Evolutionary conservation across 331 rosid genomes (phyloP), one percentile per base, ranked within the genome.

Genomic region (Quercus tomentella): DNA sequence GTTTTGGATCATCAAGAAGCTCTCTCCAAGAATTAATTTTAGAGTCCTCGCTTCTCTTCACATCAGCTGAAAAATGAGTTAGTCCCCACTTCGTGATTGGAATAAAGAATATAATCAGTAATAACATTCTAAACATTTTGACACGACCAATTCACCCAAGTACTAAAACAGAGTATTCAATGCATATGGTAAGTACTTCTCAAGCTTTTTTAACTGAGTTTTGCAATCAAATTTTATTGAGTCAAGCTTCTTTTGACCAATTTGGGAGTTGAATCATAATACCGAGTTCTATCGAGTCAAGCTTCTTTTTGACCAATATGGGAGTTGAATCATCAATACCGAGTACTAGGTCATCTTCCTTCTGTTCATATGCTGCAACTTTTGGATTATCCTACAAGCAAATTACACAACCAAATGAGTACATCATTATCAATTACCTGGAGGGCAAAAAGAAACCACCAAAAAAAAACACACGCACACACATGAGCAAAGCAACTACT

Each of bases 1-100:
- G 85, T 76, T 84, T 87, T 2, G 97, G 88, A 85, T 92, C 75
- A 31, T 67, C 56, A 56, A 90, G 26, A 75, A 92, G 96, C 74
- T 92, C 90, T 28, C 20, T 81, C 96, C 93, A 92, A 58, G 87
- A 71, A 77, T 45, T 73, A 2, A 68, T 41, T 0, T 15, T 56
- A 16, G 73, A 15, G 58, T 63, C 77, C 84, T 2, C 82, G 6
- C 51, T 56, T 23, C 72, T 54, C 57, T 21, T 76, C 28, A 25
- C 65, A 25, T 30, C 31, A 49, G 61, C 86, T 78, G 71, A 75
- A 81, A 33, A 82, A 63, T 51, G 79, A 72, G 76, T 45, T 57
- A 78, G 56, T 60, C 15, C 62, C 41, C 35, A 51, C 56, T 33
- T 23, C 26, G 54, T 58, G 21, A 15, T 70, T 56, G 66, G 77